phyloP scores from a whole-genome alignment of 1,284 basidiomycete genomes.

The Tetrapyrgos nigripes region DNA sequence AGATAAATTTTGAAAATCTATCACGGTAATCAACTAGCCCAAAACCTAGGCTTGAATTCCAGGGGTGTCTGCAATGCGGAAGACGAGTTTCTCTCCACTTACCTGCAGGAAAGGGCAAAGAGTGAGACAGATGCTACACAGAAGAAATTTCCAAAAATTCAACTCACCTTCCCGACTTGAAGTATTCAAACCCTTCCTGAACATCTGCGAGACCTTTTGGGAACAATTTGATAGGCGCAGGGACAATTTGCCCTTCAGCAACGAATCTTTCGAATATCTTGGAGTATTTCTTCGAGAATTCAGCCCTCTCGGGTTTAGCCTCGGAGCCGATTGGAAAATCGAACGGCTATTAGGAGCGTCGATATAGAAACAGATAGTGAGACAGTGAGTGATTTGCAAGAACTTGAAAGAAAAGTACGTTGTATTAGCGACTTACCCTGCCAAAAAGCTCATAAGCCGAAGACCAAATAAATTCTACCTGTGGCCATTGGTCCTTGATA shows the following conservation, averaged over 20 bases:
- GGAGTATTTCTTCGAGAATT: slow-evolving; percentile 23
- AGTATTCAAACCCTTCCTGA: slow-evolving; percentile 25
- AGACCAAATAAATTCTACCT: slow-evolving; percentile 28
- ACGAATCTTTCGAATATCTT: slow-evolving; percentile 33
- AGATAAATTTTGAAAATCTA: too few species aligned
- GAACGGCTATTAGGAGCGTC: too few species aligned
- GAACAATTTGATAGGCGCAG: slow-evolving; percentile 35
- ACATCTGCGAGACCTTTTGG: slow-evolving; percentile 37
- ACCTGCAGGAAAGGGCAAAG: slow-evolving; percentile 2
- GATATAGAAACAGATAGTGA: slow-evolving; percentile 7
- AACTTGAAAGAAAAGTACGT: not conserved
- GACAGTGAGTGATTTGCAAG: not conserved
- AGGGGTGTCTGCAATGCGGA: slow-evolving; percentile 17
- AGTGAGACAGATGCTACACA: not conserved
- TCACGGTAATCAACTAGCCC: too few species aligned
- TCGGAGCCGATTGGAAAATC: slow-evolving; percentile 28
- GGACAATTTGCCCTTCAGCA: slow-evolving; percentile 27
- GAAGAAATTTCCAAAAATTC: not conserved
- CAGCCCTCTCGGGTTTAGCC: not conserved
- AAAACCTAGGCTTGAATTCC: slow-evolving; percentile 3
- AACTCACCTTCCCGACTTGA: slow-evolving; percentile 30
- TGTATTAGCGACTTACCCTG: not conserved
- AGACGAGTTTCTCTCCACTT: slow-evolving; percentile 17
- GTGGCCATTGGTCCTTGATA: slow-evolving; percentile 24
- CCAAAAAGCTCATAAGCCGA: slow-evolving; percentile 32